These are phyloP conservation scores for Cordyceps cicadae DNA, from an alignment of 2,329 filamentous ascomycete genomes.

Conservation along the genomic window DNA sequence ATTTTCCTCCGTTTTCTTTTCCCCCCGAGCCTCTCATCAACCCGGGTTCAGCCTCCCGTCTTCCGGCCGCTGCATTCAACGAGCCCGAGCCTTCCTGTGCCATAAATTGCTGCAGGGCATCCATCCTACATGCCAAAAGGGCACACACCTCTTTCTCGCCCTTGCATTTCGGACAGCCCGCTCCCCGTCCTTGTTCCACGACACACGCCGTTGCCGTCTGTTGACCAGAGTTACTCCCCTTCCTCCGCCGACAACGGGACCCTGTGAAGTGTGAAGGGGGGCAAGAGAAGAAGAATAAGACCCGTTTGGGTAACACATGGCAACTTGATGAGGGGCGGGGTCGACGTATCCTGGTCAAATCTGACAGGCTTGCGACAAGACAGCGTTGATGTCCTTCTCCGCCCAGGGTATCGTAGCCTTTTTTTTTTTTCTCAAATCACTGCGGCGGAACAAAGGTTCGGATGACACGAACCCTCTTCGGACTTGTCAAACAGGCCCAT, in stretches of 20 bases:
- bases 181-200: neutral
- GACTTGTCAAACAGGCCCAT: neutral
- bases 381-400: neutral
- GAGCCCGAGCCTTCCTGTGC: neutral
- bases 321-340: neutral
- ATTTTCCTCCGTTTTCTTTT: no score
- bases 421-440: neutral
- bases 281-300: neutral
- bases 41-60: neutral
- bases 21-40: neutral
- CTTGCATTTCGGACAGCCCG: neutral
- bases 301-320: neutral
- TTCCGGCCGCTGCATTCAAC: neutral
- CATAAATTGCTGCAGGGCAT: slow-evolving; percentile 1
- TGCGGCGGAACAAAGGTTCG: neutral
- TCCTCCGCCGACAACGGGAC: neutral
- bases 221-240: neutral
- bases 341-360: neutral
- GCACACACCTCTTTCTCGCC: neutral
- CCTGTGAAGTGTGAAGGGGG: neutral
- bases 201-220: neutral
- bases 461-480: neutral
- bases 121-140: no score
- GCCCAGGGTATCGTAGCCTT: neutral
- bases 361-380: neutral